Conservation (phyloP, 2,329 filamentous ascomycete species). For the Pyrenophora seminiperda region DNA sequence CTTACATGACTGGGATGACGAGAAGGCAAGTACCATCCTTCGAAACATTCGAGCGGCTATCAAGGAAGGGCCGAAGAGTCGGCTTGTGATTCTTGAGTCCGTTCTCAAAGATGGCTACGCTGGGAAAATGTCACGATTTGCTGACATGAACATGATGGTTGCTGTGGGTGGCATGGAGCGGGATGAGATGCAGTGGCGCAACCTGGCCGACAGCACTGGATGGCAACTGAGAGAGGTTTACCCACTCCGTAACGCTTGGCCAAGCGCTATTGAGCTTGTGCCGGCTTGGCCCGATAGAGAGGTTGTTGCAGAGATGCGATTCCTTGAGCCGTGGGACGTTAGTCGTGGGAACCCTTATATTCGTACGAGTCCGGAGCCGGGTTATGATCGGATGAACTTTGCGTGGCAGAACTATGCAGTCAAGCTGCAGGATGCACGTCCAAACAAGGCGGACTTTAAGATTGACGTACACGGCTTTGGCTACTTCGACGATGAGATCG, state of each 20-base stretch:
- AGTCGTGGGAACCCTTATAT: too few relatives aligned
- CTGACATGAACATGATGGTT: constrained; percentile 53
- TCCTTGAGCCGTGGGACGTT: too few relatives aligned
- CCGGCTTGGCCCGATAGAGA: too few relatives aligned
- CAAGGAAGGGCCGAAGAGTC: constrained; percentile 19
- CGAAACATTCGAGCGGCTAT: constrained; percentile 42
- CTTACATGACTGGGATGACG: constrained; percentile 52
- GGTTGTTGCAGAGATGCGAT: too few relatives aligned
- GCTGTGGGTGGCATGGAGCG: constrained; percentile 42
- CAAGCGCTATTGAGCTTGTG: constrained; percentile 23
- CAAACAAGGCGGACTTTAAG: too few relatives aligned
- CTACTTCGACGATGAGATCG: too few relatives aligned
- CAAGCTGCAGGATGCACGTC: too few relatives aligned
- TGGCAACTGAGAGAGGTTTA: constrained; percentile 34
- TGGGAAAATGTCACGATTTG: constrained; percentile 45
- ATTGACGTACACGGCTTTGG: too few relatives aligned
- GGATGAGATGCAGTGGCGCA: constrained; percentile 36
- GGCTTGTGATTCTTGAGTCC: constrained; percentile 50
- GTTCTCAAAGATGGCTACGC: constrained; percentile 41
- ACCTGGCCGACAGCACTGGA: constrained; percentile 33
- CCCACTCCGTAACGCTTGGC: constrained; percentile 29
- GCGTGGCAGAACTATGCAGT: too few relatives aligned
- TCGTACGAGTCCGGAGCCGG: too few relatives aligned
- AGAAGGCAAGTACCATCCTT: constrained; percentile 38
- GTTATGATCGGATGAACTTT: too few relatives aligned